Evolutionary conservation across 768 basidiomycete genomes (phyloP), one percentile per base, ranked within the genome.

Genomic region (Serendipita vermifera): DNA sequence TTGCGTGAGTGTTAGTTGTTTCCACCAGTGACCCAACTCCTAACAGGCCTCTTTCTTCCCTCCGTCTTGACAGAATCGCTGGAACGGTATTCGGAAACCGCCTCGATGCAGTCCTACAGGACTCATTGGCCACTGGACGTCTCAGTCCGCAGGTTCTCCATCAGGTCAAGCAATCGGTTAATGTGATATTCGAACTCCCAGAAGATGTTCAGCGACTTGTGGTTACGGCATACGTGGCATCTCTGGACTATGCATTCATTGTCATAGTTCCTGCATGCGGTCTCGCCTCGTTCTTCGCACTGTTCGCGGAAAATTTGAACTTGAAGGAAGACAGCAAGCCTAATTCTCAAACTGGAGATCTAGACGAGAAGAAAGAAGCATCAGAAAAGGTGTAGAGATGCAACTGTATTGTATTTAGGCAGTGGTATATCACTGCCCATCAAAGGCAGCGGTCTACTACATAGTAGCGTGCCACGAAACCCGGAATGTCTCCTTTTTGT

Each of bases 271-370:
- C 46, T 24, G 46, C 46, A 13, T 27, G 26, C 24, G 46, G 22
- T 15, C 22, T 51, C 17, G 46, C 46, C 24, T n/a, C 32, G 22
- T 22, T 29, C 9, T 51, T 20, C 24, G 26, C 22, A n/a, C 46
- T 51, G 22, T 51, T 51, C 27, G 46, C 32, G 46, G 24, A 31
- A 22, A 51, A 51, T 29, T 51, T 22, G 46, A 51, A 51, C 27
- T 27, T 51, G 46, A 20, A 22, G n/a, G 46, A 51, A 29, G n/a
- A 31, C 15, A 31, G 46, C 3, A 51, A 51, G 29, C 9, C 36
- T 17, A 38, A 41, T 17, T 41, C 15, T 26, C 15, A 17, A 5
- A 41, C 11, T 38, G 36, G 36, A 38, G 17, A 38, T 11, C 39
- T 20, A 17, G 39, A 41, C 15, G 39, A n/a, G 15, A 41, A 41